Percentiles rank a stretch among this genome's conserved stretches.
Evolutionary conservation across 1,284 basidiomycete genomes (phyloP).

Genomic region (Apiotrichum mycotoxinovorans): DNA sequence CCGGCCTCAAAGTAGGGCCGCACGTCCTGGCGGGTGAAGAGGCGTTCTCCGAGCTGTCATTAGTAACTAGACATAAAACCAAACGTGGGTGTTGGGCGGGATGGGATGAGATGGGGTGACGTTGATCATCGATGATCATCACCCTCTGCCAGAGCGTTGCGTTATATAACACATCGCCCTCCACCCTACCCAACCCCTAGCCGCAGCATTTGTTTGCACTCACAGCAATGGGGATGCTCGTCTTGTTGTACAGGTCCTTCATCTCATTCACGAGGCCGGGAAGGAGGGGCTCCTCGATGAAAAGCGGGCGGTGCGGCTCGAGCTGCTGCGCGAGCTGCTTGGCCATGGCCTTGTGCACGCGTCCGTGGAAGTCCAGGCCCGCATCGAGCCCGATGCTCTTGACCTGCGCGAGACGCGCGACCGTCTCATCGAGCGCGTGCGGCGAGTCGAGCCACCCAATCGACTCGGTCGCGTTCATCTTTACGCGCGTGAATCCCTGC

Average conservation of each 20-base stretch:
- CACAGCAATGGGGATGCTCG: conserved; percentile 53
- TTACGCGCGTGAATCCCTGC: conserved; percentile 69
- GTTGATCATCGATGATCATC: neutral
- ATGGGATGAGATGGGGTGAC: neutral
- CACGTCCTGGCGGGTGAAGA: conserved; percentile 66
- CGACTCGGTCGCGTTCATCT: conserved; percentile 59
- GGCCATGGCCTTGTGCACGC: conserved; percentile 69
- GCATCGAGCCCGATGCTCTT: conserved; percentile 65
- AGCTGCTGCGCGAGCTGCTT: conserved; percentile 67
- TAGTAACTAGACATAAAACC: neutral
- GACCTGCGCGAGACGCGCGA: conserved; percentile 62
- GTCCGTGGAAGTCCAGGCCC: conserved; percentile 54
- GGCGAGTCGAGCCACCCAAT: conserved; percentile 55
- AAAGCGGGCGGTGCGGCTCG: conserved; percentile 64
- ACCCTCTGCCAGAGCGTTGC: no score
- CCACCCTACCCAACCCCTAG: no score
- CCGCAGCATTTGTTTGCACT: no score
- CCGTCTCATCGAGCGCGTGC: conserved; percentile 58
- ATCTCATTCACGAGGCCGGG: conserved; percentile 52
- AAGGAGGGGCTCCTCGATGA: conserved; percentile 73
- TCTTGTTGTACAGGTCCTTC: conserved; percentile 52
- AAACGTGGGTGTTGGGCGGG: neutral
- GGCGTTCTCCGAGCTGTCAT: conserved; percentile 61
- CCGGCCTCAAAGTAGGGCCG: conserved; percentile 63
- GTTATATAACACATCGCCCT: no score